Evolutionary conservation across 805 yeast species (phyloP), one percentile per base, ranked within the genome.

Genomic region (Metahyphopichia silvanorum): DNA sequence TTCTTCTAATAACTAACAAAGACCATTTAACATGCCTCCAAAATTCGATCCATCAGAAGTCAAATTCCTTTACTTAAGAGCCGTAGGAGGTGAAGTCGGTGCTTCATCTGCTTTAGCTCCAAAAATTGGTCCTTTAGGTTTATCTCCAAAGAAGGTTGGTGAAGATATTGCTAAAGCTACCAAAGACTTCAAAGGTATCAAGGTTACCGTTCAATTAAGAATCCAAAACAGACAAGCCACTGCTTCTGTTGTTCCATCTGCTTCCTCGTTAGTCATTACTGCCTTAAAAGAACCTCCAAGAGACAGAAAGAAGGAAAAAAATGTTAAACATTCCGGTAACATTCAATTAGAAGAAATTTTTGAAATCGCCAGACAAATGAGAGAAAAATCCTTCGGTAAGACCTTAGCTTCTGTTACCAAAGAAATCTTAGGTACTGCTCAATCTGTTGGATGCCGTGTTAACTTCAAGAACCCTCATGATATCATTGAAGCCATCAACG

Each of bases 51-150:
- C 98, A 67, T 76, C 56, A 79, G 98, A 93, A 86, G 96, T 93
- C 70, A 89, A 89, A 76, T 86, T 76, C 86, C 78, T 93, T 76
- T 91, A 91, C 86, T 78, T 93, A 75, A 87, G 98, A 85, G 97
- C 98, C 75, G 94, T 88, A 59, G 98, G 98, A 86, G 98, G 98
- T 82, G 98, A 93, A 81, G 94, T 93, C 63, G 98, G 98, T 79
- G 96, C 97, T 64, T 88, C 98, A 48, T 86, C 98, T 54, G 96
- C 98, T 55, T 85, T 93, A 65, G 98, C 98, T 60, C 98, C 98
- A 71, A 93, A 93, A 91, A 93, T 93, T 68, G 98, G 98, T 86
- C 98, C 98, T 60, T 86, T 93, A 69, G 98, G 98, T 88, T 79
- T 93, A 61, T 88, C 97, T 47, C 97, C 98, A 79, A 93, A 91